These are phyloP conservation scores for Dendryphion nanum DNA, from an alignment of 2,329 filamentous ascomycete species.

Conservation along the genomic window DNA sequence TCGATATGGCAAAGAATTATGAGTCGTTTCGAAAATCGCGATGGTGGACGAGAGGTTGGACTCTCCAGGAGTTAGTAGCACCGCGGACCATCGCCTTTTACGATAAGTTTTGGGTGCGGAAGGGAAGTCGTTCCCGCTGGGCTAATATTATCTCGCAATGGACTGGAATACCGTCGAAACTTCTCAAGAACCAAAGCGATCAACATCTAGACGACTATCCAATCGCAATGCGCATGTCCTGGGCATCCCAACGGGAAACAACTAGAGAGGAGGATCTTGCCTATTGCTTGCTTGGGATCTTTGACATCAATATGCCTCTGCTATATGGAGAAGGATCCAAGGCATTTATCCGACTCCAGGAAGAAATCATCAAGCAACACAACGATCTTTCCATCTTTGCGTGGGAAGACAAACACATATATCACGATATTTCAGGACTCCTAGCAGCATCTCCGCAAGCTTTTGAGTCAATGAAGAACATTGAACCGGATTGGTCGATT, in stretches of 20 bases:
- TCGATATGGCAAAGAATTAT: constrained; percentile 2
- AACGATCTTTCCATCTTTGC: constrained; percentile 5
- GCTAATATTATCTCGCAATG: constrained; percentile 3
- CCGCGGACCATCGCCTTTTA: constrained; percentile 3
- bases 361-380: constrained; percentile 8
- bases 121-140: too few species aligned
- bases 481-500: too few species aligned
- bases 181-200: constrained; percentile 5
- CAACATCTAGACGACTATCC: constrained; percentile 2
- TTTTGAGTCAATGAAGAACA: too few species aligned
- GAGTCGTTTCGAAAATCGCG: constrained; percentile 5
- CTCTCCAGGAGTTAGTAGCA: constrained; percentile 3
- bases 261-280: constrained; percentile 10
- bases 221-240: constrained; percentile 6
- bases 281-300: constrained; percentile 12
- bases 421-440: too few species aligned
- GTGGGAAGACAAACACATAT: too few species aligned
- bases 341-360: constrained; percentile 5
- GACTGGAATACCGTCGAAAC: constrained; percentile 1
- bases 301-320: constrained; percentile 7
- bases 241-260: constrained; percentile 11
- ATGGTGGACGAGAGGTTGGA: constrained; percentile 10
- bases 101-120: neutral
- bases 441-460: too few species aligned
- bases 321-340: constrained; percentile 5